Conservation (phyloP, 139 green algal species). For the Penium margaritaceum region DNA sequence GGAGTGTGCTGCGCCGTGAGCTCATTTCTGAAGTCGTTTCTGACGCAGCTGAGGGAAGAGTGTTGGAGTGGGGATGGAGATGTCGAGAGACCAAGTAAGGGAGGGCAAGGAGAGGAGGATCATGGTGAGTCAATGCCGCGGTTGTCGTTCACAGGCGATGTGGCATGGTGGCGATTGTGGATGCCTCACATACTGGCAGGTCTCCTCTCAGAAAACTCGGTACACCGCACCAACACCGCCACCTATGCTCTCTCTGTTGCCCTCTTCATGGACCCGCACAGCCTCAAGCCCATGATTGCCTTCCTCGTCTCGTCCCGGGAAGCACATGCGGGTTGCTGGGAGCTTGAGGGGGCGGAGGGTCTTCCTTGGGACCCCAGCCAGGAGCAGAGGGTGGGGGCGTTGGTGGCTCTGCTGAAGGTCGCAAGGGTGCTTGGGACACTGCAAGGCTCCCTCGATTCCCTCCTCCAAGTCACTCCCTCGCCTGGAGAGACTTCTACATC, state of each 20-base stretch:
- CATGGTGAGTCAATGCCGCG: not conserved
- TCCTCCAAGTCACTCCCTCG: too few species aligned
- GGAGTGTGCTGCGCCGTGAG: constrained; percentile 23
- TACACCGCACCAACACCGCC: constrained; percentile 52
- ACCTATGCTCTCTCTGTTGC: constrained; percentile 63
- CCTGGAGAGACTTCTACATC: too few species aligned
- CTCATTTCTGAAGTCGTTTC: constrained; percentile 34
- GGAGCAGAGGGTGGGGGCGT: constrained; percentile 44
- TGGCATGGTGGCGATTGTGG: constrained; percentile 60
- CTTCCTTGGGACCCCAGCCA: constrained; percentile 1
- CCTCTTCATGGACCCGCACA: constrained; percentile 53
- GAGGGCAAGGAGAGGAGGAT: not conserved
- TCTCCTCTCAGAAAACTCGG: constrained; percentile 47
- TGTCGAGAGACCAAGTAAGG: not conserved
- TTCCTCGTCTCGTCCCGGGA: constrained; percentile 6
- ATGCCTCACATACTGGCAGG: constrained; percentile 51
- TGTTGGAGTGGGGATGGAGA: constrained; percentile 5
- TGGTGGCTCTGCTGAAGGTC: constrained; percentile 64
- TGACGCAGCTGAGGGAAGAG: constrained; percentile 26
- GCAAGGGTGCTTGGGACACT: constrained; percentile 58
- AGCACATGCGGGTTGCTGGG: not conserved
- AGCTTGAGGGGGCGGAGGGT: not conserved
- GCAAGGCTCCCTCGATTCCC: constrained; percentile 48
- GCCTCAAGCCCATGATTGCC: constrained; percentile 52
- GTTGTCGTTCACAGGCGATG: constrained; percentile 32